These are phyloP conservation scores for Pseudisothecium myosuroides DNA, from an alignment of 225 moss, liverwort and hornwort species.

Conservation along the genomic window DNA sequence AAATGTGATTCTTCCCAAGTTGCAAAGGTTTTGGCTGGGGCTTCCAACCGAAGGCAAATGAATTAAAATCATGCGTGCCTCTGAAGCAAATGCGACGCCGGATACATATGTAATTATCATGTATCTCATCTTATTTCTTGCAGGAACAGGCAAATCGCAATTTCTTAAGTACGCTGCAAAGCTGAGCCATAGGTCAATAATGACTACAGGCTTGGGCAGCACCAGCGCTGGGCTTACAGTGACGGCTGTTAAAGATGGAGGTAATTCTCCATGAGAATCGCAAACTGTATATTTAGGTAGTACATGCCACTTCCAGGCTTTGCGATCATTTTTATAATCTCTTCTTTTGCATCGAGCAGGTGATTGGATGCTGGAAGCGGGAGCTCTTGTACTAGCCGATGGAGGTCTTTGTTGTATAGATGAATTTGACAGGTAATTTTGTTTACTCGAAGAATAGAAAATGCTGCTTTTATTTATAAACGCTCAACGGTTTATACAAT, in stretches of 20 bases:
- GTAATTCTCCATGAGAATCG: conserved; percentile 20
- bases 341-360: conserved; percentile 30
- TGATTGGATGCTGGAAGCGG: conserved; percentile 99
- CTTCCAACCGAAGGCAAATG: neutral
- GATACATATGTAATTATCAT: neutral
- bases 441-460: neutral
- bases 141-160: conserved; percentile 98
- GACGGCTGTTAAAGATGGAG: conserved; percentile 92
- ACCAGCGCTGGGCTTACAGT: conserved; percentile 96
- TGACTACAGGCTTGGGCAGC: conserved; percentile 96
- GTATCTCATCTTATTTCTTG: neutral
- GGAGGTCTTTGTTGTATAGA: conserved; percentile 99
- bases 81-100: neutral
- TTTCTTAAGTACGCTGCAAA: conserved; percentile 97
- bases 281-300: neutral
- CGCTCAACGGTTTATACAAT: neutral
- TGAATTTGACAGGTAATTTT: conserved; percentile 86
- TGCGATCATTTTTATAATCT: neutral
- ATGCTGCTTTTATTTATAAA: neutral
- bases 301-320: neutral
- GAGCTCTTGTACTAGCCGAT: conserved; percentile 93
- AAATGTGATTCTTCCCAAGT: neutral
- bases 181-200: conserved; percentile 87
- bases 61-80: neutral
- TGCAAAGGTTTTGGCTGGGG: neutral